Evolutionary conservation across 345 rosid species (phyloP), one percentile per base, ranked within the genome.

Genomic region (Euclidium syriacum): DNA sequence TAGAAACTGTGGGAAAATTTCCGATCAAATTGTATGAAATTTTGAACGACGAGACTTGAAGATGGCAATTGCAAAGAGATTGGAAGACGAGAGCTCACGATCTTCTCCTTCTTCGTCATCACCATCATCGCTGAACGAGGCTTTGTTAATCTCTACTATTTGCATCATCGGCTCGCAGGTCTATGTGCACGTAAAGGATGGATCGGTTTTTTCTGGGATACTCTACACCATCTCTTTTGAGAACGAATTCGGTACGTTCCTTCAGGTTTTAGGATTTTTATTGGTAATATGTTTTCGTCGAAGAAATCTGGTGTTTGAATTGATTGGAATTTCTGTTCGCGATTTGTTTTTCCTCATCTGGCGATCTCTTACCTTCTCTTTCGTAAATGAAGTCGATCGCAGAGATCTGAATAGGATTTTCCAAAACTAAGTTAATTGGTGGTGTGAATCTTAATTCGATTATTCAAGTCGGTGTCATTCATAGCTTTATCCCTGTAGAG

Each of bases 191-290:
- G 74, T 86, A 61, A 79, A 71, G 55, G 92, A 91, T 55, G 95
- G 95, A 41, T 86, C 98, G 22, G 76, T 86, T 55, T 88, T 70
- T n/a, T 84, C 95, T 44, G 98, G 98, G 26, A 71, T 75, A 62
- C 80, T 91, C 74, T 80, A 80, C 76, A 84, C 98, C 46, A 85
- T 90, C 44, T 88, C 89, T 54, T 70, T 77, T 36, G 88, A 83
- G 22, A 77, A 82, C n/a, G 82, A 73, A 18, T 78, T 68, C 39
- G 83, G 91, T 82, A 47, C 48, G 81, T 67, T 26, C 11, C 26
- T 10, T 42, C 32, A 3, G 14, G 27, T 8, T 58, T 38, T 7
- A 36, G 19, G 15, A 7, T 0, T 51, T 9, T 22, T n/a, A n/a
- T n/a, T 5, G 32, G 3, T 20, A 5, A 43, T 59, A 10, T 58